Evolutionary conservation across 2,329 filamentous ascomycete species (phyloP).

Genomic region (Neurospora sp.): DNA sequence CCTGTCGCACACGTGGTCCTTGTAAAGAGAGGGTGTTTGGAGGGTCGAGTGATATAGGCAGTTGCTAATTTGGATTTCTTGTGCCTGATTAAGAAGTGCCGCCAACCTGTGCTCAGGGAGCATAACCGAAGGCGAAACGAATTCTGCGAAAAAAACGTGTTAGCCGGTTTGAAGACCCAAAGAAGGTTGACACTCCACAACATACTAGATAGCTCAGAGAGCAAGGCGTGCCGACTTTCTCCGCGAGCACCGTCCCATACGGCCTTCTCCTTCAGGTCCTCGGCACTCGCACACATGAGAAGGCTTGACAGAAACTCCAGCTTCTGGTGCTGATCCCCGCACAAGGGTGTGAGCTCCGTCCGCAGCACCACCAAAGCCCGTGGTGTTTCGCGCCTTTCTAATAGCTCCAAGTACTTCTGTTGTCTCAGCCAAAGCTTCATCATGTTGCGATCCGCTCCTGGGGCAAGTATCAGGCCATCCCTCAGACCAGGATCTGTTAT

Average conservation of each 20-base stretch:
- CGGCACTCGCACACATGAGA: constrained; percentile 74
- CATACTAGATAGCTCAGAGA: constrained; percentile 75
- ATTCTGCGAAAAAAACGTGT: constrained; percentile 42
- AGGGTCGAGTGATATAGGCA: constrained; percentile 86
- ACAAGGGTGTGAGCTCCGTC: constrained; percentile 76
- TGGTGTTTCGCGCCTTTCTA: constrained; percentile 65
- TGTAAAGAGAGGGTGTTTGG: constrained; percentile 71
- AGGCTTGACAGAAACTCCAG: constrained; percentile 79
- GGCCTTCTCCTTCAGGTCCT: constrained; percentile 67
- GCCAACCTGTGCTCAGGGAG: constrained; percentile 85
- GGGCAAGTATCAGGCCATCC: constrained; percentile 59
- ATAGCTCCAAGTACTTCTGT: constrained; percentile 87
- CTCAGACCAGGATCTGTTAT: background rate
- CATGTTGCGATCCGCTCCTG: constrained; percentile 62
- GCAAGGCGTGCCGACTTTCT: constrained; percentile 60
- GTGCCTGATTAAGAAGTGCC: constrained; percentile 70
- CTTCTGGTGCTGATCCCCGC: constrained; percentile 59
- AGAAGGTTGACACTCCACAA: constrained; percentile 22
- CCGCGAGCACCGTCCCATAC: constrained; percentile 77
- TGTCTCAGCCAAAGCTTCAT: constrained; percentile 86
- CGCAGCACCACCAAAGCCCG: constrained; percentile 75
- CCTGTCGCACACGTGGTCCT: constrained; percentile 75
- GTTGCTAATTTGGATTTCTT: constrained; percentile 68
- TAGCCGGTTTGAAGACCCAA: constrained; percentile 5
- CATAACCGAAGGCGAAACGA: constrained; percentile 93